Percentiles rank a stretch among this genome's conserved stretches.
These are phyloP conservation scores for Acacia melanoxylon DNA, from an alignment of 306 rosid genomes.

Conservation along the genomic window DNA sequence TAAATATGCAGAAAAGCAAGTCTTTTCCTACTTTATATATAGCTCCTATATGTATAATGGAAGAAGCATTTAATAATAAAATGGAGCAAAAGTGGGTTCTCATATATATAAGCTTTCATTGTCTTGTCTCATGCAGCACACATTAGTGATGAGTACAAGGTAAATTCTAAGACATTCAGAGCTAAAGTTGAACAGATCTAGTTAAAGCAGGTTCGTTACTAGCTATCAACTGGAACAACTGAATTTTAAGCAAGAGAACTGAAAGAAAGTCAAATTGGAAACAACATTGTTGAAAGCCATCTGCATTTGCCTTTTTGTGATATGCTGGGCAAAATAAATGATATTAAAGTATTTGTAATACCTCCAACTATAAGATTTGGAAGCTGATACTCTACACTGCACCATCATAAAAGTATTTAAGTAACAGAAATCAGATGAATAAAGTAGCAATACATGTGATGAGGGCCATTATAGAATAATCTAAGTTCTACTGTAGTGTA, in stretches of 20 bases:
- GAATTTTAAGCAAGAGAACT: too few relatives aligned
- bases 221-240: too few relatives aligned
- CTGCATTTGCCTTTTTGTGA: neutral
- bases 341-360: too few relatives aligned
- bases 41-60: neutral
- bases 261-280: neutral
- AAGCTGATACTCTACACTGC: too few relatives aligned
- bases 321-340: neutral
- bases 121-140: neutral
- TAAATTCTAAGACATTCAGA: neutral
- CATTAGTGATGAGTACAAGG: constrained; percentile 5
- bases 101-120: neutral
- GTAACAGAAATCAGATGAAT: too few relatives aligned
- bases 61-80: neutral
- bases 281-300: neutral
- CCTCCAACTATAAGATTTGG: too few relatives aligned
- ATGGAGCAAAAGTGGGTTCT: neutral
- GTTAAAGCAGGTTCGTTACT: neutral
- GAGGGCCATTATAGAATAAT: too few relatives aligned
- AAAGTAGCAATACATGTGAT: too few relatives aligned
- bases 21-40: neutral
- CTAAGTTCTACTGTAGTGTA: too few relatives aligned
- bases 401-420: too few relatives aligned
- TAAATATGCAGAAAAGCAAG: neutral
- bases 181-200: neutral